phyloP scores from a whole-genome alignment of 441 rosid genomes.

The Erodium moschatum region DNA sequence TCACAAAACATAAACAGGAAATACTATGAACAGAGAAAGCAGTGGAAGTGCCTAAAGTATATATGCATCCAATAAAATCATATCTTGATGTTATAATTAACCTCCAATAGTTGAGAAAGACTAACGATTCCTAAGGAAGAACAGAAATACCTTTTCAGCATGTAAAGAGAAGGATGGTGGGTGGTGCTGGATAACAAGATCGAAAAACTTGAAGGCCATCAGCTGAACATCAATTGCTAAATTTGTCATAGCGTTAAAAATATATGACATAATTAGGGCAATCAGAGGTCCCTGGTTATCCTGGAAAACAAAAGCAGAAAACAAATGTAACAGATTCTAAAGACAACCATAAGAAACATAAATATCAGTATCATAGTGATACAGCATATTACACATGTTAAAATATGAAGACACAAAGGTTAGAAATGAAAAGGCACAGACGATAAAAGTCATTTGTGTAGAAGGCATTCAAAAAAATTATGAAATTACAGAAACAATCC shows the following conservation, averaged over 20 bases:
- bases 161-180: slow-evolving; percentile 55
- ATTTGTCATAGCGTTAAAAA: slow-evolving; percentile 73
- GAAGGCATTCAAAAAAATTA: background rate
- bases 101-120: background rate
- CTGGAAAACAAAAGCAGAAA: slow-evolving; percentile 37
- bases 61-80: background rate
- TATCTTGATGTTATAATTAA: slow-evolving; percentile 2
- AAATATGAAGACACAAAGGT: background rate
- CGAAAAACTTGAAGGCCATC: slow-evolving; percentile 78
- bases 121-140: background rate
- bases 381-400: background rate
- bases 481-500: background rate
- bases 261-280: slow-evolving; percentile 66
- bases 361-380: background rate
- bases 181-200: slow-evolving; percentile 54
- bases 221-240: slow-evolving; percentile 67
- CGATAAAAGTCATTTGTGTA: background rate
- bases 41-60: background rate
- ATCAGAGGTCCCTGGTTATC: slow-evolving; percentile 63
- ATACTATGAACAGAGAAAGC: slow-evolving; percentile 1
- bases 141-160: slow-evolving; percentile 61
- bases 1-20: background rate
- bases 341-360: background rate
- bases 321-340: slow-evolving; percentile 14
- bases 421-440: background rate